Evolutionary conservation across 352 stramenopile genomes (phyloP).

Genomic region (Phytophthora idaei): DNA sequence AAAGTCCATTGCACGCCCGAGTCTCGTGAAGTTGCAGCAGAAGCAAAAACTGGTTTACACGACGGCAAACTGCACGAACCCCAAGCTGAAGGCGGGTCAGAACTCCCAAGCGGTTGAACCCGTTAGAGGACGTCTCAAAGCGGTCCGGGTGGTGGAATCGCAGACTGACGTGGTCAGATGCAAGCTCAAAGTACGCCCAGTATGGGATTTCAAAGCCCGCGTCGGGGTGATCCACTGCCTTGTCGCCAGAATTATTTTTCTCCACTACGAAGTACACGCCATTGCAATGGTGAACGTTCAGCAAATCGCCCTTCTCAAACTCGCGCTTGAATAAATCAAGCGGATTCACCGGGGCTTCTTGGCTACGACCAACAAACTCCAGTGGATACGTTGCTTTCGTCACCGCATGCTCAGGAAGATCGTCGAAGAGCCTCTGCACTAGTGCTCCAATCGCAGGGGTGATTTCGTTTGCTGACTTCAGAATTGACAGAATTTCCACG

Average conservation of each 20-base stretch:
- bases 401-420: constrained; percentile 59
- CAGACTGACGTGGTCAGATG: constrained; percentile 53
- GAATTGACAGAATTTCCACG: constrained; percentile 79
- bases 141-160: constrained; percentile 66
- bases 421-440: constrained; percentile 76
- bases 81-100: constrained; percentile 79
- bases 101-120: constrained; percentile 62
- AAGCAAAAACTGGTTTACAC: constrained; percentile 86
- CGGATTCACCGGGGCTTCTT: constrained; percentile 64
- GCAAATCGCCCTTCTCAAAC: constrained; percentile 44
- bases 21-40: constrained; percentile 88
- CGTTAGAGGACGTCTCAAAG: constrained; percentile 18
- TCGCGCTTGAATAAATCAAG: constrained; percentile 72
- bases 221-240: neutral
- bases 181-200: constrained; percentile 82
- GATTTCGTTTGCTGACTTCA: constrained; percentile 66
- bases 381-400: constrained; percentile 77
- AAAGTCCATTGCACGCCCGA: constrained; percentile 69
- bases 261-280: constrained; percentile 78
- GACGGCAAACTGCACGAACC: constrained; percentile 68
- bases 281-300: constrained; percentile 62
- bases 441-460: constrained; percentile 69
- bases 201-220: constrained; percentile 62
- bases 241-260: constrained; percentile 7
- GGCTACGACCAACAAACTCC: constrained; percentile 65